A percentile compares a stretch with the other conserved stretches of the same genome.
phyloP scores from a whole-genome alignment of 1,139 yeast species.

The Yamadazyma diddensiae region DNA sequence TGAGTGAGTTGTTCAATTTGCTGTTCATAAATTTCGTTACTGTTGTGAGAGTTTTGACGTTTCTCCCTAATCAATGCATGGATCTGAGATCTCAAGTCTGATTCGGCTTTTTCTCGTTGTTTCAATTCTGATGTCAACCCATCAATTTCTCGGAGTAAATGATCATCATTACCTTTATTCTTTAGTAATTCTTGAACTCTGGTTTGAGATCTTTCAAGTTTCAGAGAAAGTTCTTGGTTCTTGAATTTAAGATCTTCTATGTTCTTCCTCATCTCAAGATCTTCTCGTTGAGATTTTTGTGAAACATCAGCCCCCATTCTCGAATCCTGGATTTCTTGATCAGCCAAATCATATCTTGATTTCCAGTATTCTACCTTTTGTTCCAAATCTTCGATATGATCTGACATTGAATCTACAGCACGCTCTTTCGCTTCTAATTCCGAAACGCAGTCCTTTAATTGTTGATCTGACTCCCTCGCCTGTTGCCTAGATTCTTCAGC shows the following conservation, averaged over 20 bases:
- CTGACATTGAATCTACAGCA: constrained; percentile 3
- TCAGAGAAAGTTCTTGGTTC: not conserved
- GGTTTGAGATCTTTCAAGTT: not conserved
- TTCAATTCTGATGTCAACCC: constrained; percentile 19
- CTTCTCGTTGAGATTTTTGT: not conserved
- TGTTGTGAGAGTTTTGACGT: constrained; percentile 12
- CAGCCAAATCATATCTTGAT: constrained; percentile 1
- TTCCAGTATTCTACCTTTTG: constrained; percentile 3
- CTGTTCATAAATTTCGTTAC: constrained; percentile 12
- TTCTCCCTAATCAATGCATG: constrained; percentile 18
- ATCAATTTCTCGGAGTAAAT: constrained; percentile 14
- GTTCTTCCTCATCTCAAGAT: not conserved
- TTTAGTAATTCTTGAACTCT: not conserved
- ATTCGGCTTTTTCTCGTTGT: constrained; percentile 22
- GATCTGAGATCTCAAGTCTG: constrained; percentile 22
- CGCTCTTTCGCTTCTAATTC: constrained; percentile 3
- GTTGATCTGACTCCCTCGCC: too few relatives aligned
- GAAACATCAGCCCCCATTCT: not conserved
- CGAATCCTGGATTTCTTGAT: not conserved
- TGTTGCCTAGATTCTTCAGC: too few relatives aligned
- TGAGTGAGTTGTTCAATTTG: constrained; percentile 20
- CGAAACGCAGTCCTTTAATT: too few relatives aligned
- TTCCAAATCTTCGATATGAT: constrained; percentile 10
- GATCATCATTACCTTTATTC: not conserved
- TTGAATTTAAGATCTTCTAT: not conserved